Evolutionary conservation across 139 green algal species (phyloP).

Genomic region (Astrephomene gubernaculifera): DNA sequence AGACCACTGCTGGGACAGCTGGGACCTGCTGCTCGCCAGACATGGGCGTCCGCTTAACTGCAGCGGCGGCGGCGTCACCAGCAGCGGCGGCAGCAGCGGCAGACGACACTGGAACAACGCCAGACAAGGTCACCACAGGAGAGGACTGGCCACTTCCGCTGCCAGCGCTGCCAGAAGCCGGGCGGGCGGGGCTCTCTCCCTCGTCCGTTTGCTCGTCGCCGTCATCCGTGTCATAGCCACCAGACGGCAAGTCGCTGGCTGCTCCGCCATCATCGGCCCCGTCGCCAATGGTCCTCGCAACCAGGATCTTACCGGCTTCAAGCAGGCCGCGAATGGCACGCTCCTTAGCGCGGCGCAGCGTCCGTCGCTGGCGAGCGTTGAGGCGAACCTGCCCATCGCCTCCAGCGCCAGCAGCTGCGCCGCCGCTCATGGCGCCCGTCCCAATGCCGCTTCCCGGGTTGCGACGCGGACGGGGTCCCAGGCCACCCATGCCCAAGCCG

Average conservation of each 20-base stretch:
- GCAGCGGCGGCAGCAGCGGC: not conserved
- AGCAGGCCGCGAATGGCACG: conserved; percentile 64
- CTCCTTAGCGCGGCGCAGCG: conserved; percentile 67
- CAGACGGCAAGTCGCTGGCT: not conserved
- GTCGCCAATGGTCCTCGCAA: conserved; percentile 24
- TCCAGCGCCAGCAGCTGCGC: not conserved
- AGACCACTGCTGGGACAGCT: not conserved
- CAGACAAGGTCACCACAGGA: not conserved
- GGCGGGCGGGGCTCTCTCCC: conserved; percentile 9
- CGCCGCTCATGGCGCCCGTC: not conserved
- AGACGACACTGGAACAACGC: not conserved
- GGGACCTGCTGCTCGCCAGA: too few species aligned
- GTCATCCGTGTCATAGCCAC: conserved; percentile 20
- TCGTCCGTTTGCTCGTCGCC: not conserved
- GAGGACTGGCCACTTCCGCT: not conserved
- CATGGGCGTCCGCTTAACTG: too few species aligned
- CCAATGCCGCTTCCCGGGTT: not conserved
- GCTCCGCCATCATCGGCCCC: not conserved
- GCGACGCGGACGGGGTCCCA: not conserved
- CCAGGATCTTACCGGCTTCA: conserved; percentile 59
- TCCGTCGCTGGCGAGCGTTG: conserved; percentile 72
- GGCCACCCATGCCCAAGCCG: conserved; percentile 11
- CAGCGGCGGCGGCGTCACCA: too few species aligned
- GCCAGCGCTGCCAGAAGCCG: not conserved
- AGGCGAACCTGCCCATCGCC: conserved; percentile 54